Conservation (phyloP, 2,329 filamentous ascomycete species). For the Xylaria sp. region DNA sequence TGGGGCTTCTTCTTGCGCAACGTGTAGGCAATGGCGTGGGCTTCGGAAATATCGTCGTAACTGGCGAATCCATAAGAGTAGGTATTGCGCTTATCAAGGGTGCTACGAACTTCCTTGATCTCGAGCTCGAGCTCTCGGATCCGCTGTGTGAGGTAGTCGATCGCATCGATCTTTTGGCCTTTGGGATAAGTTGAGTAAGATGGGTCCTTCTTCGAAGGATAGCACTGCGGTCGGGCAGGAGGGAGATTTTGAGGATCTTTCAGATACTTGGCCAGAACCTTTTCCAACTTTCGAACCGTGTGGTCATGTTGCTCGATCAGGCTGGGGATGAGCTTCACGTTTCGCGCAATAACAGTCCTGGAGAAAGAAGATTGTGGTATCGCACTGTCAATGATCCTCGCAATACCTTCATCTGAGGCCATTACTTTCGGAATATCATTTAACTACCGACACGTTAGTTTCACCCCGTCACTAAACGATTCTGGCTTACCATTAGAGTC, state of each 20-base stretch:
- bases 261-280: slow-evolving; percentile 85
- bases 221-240: slow-evolving; percentile 75
- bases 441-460: slow-evolving; percentile 60
- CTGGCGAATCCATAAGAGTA: slow-evolving; percentile 95
- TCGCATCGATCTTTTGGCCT: slow-evolving; percentile 85
- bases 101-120: slow-evolving; percentile 81
- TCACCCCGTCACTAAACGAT: neutral
- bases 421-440: slow-evolving; percentile 82
- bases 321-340: slow-evolving; percentile 86
- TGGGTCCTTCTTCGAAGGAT: slow-evolving; percentile 79
- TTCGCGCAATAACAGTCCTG: slow-evolving; percentile 74
- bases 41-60: slow-evolving; percentile 85
- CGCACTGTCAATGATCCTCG: slow-evolving; percentile 79
- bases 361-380: slow-evolving; percentile 68
- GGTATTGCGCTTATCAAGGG: slow-evolving; percentile 84
- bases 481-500: slow-evolving; percentile 63
- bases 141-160: slow-evolving; percentile 86
- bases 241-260: slow-evolving; percentile 85
- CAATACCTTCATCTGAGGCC: slow-evolving; percentile 84
- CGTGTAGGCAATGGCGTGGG: slow-evolving; percentile 84
- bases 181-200: slow-evolving; percentile 65
- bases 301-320: slow-evolving; percentile 85
- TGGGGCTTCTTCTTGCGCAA: slow-evolving; percentile 81
- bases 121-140: slow-evolving; percentile 83
- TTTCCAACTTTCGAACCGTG: slow-evolving; percentile 81